phyloP scores from a whole-genome alignment of 805 yeast genomes.

The Kazachstania taianensis region DNA sequence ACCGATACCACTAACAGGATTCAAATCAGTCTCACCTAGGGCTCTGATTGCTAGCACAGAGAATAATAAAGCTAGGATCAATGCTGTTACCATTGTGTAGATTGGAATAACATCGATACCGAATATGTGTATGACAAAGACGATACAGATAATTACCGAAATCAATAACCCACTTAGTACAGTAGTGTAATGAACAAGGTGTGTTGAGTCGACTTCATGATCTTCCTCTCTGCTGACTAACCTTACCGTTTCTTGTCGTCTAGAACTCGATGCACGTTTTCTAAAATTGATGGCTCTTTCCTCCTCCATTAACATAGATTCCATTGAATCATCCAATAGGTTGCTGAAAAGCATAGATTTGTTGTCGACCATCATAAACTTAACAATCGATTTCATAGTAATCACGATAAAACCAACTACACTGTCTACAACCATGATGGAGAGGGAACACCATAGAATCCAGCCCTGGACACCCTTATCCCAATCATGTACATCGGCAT shows the following conservation, averaged over 20 bases:
- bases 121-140: slow-evolving; percentile 57
- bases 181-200: slow-evolving; percentile 40
- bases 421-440: slow-evolving; percentile 91
- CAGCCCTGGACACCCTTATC: slow-evolving; percentile 91
- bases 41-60: slow-evolving; percentile 89
- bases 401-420: slow-evolving; percentile 67
- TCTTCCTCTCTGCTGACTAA: slow-evolving; percentile 25
- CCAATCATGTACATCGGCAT: slow-evolving; percentile 71
- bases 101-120: slow-evolving; percentile 56
- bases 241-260: slow-evolving; percentile 20
- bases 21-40: slow-evolving; percentile 90
- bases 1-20: slow-evolving; percentile 95
- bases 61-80: slow-evolving; percentile 63
- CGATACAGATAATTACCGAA: slow-evolving; percentile 60
- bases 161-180: slow-evolving; percentile 51
- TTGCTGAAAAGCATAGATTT: slow-evolving; percentile 16
- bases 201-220: slow-evolving; percentile 33
- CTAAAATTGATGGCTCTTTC: slow-evolving; percentile 21
- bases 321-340: slow-evolving; percentile 23
- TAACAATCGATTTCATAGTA: slow-evolving; percentile 34
- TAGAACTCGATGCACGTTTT: slow-evolving; percentile 7
- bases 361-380: slow-evolving; percentile 18
- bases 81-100: slow-evolving; percentile 57
- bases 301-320: slow-evolving; percentile 27
- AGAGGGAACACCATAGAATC: slow-evolving; percentile 88